Evolutionary conservation across 768 basidiomycete species (phyloP).

Genomic region (Boletellus ananas): DNA sequence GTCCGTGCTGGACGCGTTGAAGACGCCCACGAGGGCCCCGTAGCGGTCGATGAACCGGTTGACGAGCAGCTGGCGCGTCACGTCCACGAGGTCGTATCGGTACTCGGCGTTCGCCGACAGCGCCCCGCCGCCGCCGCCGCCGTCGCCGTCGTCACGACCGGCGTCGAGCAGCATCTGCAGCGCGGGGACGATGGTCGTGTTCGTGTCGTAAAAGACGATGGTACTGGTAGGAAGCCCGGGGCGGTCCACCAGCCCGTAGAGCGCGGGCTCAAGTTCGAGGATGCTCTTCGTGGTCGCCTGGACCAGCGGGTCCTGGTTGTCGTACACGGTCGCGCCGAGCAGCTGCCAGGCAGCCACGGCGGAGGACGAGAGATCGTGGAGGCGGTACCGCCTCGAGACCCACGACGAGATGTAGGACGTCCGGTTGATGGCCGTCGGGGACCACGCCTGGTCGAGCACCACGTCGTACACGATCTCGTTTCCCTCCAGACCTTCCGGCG

Average conservation of each 20-base stretch:
- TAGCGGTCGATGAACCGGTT: slow-evolving; percentile 37
- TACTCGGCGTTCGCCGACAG: slow-evolving; percentile 32
- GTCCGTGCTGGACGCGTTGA: slow-evolving; percentile 21
- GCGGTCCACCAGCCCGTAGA: slow-evolving; percentile 32
- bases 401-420: slow-evolving; percentile 32
- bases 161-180: slow-evolving; percentile 60
- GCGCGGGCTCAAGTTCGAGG: slow-evolving; percentile 34
- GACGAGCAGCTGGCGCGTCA: slow-evolving; percentile 37
- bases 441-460: slow-evolving; percentile 42
- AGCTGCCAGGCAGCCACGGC: slow-evolving; percentile 35
- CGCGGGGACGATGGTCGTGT: slow-evolving; percentile 67
- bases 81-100: slow-evolving; percentile 37
- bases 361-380: slow-evolving; percentile 22
- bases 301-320: slow-evolving; percentile 30
- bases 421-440: slow-evolving; percentile 30
- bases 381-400: slow-evolving; percentile 34
- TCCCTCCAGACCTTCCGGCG: slow-evolving; percentile 40
- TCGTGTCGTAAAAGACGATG: slow-evolving; percentile 35
- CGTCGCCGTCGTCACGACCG: too few species aligned
- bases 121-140: neutral
- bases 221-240: slow-evolving; percentile 35
- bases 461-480: slow-evolving; percentile 43
- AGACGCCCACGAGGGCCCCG: slow-evolving; percentile 27
- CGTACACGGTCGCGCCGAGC: slow-evolving; percentile 38
- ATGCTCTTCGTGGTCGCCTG: slow-evolving; percentile 38